phyloP scores from a whole-genome alignment of 345 rosid genomes.

The Hirschfeldia incana region DNA sequence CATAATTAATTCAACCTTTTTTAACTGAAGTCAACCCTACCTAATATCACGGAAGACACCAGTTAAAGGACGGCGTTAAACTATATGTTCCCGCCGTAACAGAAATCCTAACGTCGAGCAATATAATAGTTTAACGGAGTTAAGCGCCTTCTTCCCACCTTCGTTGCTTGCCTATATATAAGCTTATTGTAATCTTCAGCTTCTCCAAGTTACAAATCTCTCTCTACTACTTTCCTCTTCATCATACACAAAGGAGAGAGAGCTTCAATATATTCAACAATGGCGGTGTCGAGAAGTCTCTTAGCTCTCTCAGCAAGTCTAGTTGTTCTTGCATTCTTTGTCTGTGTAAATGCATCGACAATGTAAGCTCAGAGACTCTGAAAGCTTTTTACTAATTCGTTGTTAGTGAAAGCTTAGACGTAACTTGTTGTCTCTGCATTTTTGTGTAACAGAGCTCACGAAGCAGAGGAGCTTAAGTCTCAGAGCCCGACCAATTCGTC shows the following conservation, averaged over 20 bases:
- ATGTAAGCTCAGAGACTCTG: conserved; percentile 14
- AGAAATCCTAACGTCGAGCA: conserved; percentile 4
- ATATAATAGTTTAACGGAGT: conserved; percentile 31
- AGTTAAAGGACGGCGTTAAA: conserved; percentile 23
- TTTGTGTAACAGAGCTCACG: conserved; percentile 27
- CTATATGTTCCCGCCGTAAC: conserved; percentile 7
- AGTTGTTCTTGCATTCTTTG: conserved; percentile 40
- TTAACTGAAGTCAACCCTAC: not conserved
- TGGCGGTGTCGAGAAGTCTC: conserved; percentile 54
- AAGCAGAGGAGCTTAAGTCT: conserved; percentile 36
- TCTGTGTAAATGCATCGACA: conserved; percentile 41
- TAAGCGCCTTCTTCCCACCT: conserved; percentile 27
- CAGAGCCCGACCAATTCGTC: conserved; percentile 28
- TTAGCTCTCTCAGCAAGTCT: conserved; percentile 42
- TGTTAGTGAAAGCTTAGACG: not conserved
- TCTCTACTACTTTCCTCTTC: conserved; percentile 5
- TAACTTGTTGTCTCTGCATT: conserved; percentile 5
- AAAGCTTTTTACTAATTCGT: not conserved
- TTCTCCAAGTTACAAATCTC: conserved; percentile 34
- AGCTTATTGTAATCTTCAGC: not conserved
- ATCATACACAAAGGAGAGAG: conserved; percentile 17
- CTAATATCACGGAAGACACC: conserved; percentile 12
- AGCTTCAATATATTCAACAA: conserved; percentile 31
- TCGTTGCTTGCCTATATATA: conserved; percentile 33
- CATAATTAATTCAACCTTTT: not conserved